Evolutionary conservation across 208 protist genomes (phyloP).

Genomic region (Histomonas meleagridis): DNA sequence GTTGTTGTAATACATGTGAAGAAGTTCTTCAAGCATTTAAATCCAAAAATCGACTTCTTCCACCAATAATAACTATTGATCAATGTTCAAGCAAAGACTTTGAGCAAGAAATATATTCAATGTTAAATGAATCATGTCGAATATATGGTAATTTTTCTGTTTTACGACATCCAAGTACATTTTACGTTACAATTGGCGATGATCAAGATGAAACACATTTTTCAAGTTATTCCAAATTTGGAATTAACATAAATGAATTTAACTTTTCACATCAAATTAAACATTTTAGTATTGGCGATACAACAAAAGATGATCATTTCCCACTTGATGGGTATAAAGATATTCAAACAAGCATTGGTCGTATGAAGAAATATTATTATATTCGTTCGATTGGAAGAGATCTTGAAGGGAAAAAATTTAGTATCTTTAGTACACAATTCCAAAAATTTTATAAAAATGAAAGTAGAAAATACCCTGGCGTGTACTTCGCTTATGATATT

Average conservation of each 20-base stretch:
- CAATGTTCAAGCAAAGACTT: not conserved
- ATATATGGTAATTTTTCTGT: not conserved
- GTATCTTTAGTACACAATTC: not conserved
- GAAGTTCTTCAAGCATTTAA: slow-evolving; percentile 5
- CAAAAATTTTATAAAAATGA: not conserved
- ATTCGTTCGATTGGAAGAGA: not conserved
- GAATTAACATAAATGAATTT: not conserved
- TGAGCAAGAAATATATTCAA: not conserved
- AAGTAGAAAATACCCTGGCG: not conserved
- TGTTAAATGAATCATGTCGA: slow-evolving; percentile 4
- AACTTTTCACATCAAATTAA: not conserved
- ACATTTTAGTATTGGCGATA: not conserved
- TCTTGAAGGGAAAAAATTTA: not conserved
- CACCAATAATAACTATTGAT: not conserved
- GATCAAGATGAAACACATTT: not conserved
- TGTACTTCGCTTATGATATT: not conserved
- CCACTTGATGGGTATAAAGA: not conserved
- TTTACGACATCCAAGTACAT: not conserved
- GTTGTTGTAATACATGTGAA: slow-evolving; percentile 22
- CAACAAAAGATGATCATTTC: not conserved
- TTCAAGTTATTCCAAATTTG: not conserved
- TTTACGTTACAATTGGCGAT: not conserved
- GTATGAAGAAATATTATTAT: slow-evolving; percentile 20
- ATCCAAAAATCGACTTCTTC: not conserved
- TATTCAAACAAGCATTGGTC: not conserved